Percentiles rank a stretch among this genome's conserved stretches.
phyloP scores from a whole-genome alignment of 352 stramenopile genomes.

The Pythium folliculosum region DNA sequence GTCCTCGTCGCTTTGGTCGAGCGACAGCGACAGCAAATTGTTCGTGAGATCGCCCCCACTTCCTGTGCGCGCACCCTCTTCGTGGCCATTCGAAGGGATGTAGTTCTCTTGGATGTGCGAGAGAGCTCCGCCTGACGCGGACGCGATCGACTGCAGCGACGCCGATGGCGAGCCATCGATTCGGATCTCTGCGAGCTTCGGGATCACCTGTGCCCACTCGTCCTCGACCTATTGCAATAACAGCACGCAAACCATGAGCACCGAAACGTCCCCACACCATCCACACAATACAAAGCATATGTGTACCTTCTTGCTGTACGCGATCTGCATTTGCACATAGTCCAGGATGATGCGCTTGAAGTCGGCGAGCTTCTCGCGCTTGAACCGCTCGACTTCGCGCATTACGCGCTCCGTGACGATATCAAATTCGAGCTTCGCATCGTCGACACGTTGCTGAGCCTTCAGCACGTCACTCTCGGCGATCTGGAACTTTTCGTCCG shows the following conservation, averaged over 20 bases:
- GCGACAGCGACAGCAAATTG: constrained; percentile 56
- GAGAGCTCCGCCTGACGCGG: constrained; percentile 26
- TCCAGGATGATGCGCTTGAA: constrained; percentile 96
- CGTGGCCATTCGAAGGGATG: constrained; percentile 48
- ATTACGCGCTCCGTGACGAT: constrained; percentile 94
- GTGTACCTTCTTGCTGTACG: constrained; percentile 96
- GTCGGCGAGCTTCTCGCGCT: constrained; percentile 93
- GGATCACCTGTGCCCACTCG: constrained; percentile 80
- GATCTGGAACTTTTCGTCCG: constrained; percentile 89
- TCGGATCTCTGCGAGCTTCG: constrained; percentile 70
- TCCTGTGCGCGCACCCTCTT: neutral
- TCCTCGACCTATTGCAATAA: constrained; percentile 52
- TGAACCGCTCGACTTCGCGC: constrained; percentile 97
- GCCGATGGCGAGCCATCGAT: constrained; percentile 50
- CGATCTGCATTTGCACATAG: constrained; percentile 97
- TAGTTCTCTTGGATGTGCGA: constrained; percentile 76
- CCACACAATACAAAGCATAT: too few species aligned
- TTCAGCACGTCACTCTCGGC: constrained; percentile 78
- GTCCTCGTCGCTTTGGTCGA: constrained; percentile 26
- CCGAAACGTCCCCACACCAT: neutral
- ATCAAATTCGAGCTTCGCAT: constrained; percentile 93
- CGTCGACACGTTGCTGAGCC: constrained; percentile 85
- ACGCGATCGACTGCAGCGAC: constrained; percentile 42
- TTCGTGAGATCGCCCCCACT: constrained; percentile 41
- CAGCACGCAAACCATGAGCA: neutral